A percentile compares a stretch with the other conserved stretches of the same genome.
Conservation (phyloP, 2,329 filamentous ascomycete species). For the Chrysosphaeria jannelii region DNA sequence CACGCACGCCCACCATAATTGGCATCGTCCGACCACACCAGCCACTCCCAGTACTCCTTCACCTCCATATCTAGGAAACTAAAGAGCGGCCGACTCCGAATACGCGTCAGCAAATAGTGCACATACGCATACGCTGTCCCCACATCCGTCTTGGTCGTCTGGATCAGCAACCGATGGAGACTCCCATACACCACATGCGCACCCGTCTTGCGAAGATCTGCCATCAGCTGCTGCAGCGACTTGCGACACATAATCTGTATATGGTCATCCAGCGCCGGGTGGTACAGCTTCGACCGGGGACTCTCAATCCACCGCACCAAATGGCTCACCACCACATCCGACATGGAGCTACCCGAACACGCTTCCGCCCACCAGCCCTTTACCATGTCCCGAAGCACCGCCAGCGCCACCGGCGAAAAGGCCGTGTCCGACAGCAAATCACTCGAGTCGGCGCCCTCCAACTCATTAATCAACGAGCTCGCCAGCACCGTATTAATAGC, state of each 20-base stretch:
- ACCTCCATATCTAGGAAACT: constrained; percentile 93
- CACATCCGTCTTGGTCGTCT: constrained; percentile 90
- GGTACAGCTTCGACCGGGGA: constrained; percentile 80
- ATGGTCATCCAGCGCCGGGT: constrained; percentile 81
- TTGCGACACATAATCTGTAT: constrained; percentile 98
- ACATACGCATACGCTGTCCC: constrained; percentile 91
- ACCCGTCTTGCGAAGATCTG: constrained; percentile 79
- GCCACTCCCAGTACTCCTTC: constrained; percentile 97
- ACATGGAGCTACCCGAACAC: constrained; percentile 70
- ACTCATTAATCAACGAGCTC: constrained; percentile 84
- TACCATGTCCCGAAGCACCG: constrained; percentile 89
- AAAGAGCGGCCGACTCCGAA: constrained; percentile 83
- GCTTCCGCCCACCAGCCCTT: constrained; percentile 96
- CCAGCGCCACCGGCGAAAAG: constrained; percentile 73
- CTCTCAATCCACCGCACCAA: constrained; percentile 92
- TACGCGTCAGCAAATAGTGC: constrained; percentile 92
- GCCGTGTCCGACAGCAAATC: constrained; percentile 34
- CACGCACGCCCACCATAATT: constrained; percentile 94
- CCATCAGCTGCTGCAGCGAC: constrained; percentile 88
- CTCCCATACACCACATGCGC: constrained; percentile 91
- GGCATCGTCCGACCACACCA: constrained; percentile 97
- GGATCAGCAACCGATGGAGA: constrained; percentile 62
- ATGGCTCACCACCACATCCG: constrained; percentile 90
- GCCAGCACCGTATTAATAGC: constrained; percentile 95
- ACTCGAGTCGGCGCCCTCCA: constrained; percentile 68